Percentiles rank a stretch among this genome's conserved stretches.
Conservation (phyloP, 768 basidiomycete species). For the Filobasidium floriforme region DNA sequence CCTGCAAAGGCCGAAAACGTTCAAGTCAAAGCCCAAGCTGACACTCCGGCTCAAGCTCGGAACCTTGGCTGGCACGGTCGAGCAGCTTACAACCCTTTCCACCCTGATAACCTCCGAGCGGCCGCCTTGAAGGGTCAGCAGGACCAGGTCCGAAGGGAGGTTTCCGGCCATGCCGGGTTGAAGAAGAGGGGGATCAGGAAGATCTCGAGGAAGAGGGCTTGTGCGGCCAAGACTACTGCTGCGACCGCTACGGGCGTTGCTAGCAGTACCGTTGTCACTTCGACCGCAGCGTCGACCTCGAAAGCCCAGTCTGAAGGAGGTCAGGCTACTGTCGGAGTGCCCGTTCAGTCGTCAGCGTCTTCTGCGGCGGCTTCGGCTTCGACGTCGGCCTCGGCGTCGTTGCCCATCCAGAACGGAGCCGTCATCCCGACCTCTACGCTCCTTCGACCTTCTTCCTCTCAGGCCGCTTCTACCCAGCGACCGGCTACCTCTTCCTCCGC, state of each 20-base stretch:
- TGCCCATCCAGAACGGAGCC: not conserved
- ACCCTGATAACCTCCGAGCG: not conserved
- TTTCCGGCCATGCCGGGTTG: not conserved
- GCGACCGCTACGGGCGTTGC: not conserved
- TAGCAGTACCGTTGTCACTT: not conserved
- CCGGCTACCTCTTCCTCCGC: no score
- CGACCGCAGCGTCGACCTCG: not conserved
- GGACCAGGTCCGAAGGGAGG: not conserved
- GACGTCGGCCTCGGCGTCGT: not conserved
- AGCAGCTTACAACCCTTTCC: slow-evolving; percentile 2
- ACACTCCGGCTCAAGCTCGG: not conserved
- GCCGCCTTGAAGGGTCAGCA: not conserved
- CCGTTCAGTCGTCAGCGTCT: no score
- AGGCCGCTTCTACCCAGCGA: no score
- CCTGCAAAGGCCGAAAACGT: no score
- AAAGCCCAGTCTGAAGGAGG: not conserved
- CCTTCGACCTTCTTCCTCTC: slow-evolving; percentile 24
- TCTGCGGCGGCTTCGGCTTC: no score
- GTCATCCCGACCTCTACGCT: slow-evolving; percentile 24
- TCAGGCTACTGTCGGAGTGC: no score
- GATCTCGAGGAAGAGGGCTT: slow-evolving; percentile 9
- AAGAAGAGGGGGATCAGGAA: slow-evolving; percentile 14
- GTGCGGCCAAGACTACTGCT: slow-evolving; percentile 6
- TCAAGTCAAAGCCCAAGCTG: not conserved
- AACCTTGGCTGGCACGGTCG: slow-evolving; percentile 5